Evolutionary conservation across 192 early-diverging fungal genomes (phyloP).

Genomic region (Polychytrium aggregatum): DNA sequence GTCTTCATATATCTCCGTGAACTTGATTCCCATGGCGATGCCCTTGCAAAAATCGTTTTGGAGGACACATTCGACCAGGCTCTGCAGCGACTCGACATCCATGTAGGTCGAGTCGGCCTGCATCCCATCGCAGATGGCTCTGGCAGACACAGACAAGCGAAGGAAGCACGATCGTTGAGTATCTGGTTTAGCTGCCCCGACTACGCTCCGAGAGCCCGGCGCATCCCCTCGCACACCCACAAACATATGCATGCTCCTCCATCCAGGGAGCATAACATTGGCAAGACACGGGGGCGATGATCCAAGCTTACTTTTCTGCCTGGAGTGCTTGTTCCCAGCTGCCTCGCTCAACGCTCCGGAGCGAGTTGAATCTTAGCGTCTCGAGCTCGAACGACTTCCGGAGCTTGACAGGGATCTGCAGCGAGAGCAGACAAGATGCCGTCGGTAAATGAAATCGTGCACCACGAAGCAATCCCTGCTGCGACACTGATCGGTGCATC

Average conservation of each 20-base stretch:
- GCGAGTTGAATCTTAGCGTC: constrained; percentile 16
- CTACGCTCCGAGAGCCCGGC: not conserved
- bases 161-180: not conserved
- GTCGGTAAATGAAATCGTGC: too few species aligned
- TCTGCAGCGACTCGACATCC: constrained; percentile 13
- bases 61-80: constrained; percentile 26
- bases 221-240: too few species aligned
- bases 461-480: too few species aligned
- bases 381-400: constrained; percentile 26
- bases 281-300: too few species aligned
- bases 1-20: constrained; percentile 28
- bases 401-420: constrained; percentile 11
- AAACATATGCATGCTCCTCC: too few species aligned
- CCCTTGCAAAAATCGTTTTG: constrained; percentile 27
- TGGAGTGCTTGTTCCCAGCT: constrained; percentile 25
- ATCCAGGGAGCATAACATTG: too few species aligned
- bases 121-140: constrained; percentile 29
- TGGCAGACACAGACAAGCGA: constrained; percentile 1
- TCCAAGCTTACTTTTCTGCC: constrained; percentile 20
- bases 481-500: too few species aligned
- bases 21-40: constrained; percentile 19
- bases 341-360: constrained; percentile 20
- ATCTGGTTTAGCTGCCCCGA: not conserved
- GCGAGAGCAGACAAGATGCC: too few species aligned
- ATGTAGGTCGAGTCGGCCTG: constrained; percentile 27